Conservation (phyloP, 331 rosid genomes). For the Quercus lobata region DNA sequence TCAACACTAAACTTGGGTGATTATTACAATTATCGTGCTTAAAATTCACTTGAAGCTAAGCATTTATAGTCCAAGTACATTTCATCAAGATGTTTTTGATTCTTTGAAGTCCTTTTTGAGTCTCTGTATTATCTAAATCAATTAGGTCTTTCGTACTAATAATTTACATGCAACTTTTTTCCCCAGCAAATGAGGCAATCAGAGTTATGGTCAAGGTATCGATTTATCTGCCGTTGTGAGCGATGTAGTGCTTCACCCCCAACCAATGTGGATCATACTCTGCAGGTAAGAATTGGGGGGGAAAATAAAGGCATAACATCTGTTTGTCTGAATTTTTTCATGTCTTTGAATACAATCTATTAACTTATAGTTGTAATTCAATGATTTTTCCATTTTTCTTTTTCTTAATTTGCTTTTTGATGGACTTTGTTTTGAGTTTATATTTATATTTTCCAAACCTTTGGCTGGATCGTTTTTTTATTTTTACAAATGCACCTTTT, state of each 20-base stretch:
- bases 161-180: not conserved
- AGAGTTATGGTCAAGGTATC: slow-evolving; percentile 77
- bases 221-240: slow-evolving; percentile 55
- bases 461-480: not conserved
- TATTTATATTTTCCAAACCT: not conserved
- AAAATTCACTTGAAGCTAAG: too few species aligned
- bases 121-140: too few species aligned
- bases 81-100: too few species aligned
- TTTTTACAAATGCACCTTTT: too few species aligned
- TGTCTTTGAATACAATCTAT: not conserved
- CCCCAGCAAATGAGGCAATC: slow-evolving; percentile 56
- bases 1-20: too few species aligned
- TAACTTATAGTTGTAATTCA: not conserved
- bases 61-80: too few species aligned
- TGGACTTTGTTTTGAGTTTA: not conserved
- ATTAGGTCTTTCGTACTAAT: not conserved
- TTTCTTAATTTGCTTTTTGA: not conserved
- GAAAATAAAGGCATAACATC: not conserved
- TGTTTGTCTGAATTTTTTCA: not conserved
- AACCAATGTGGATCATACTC: slow-evolving; percentile 48
- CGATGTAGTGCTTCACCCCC: slow-evolving; percentile 49
- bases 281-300: slow-evolving; percentile 51
- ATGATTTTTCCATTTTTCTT: not conserved
- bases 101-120: too few species aligned
- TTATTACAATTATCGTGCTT: too few species aligned